Evolutionary conservation across 306 rosid species (phyloP).

Genomic region (Gynostemma pentaphyllum): DNA sequence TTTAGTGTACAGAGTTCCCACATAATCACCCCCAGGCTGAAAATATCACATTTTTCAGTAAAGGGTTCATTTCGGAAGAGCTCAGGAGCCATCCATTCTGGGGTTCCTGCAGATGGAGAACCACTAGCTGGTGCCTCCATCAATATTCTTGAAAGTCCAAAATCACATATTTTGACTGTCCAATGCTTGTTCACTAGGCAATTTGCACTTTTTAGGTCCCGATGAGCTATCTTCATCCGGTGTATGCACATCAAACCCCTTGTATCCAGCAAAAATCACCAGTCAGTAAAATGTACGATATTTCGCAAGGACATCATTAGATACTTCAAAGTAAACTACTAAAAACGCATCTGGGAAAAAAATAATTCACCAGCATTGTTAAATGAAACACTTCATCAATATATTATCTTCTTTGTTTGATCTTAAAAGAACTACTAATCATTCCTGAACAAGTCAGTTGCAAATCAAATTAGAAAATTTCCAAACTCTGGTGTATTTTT

Average conservation of each 20-base stretch:
- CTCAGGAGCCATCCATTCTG: conserved; percentile 99
- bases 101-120: conserved; percentile 88
- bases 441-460: background rate
- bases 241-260: conserved; percentile 99
- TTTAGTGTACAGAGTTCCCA: conserved; percentile 92
- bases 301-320: background rate
- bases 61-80: conserved; percentile 90
- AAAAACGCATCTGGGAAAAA: background rate
- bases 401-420: background rate
- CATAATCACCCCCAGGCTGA: conserved; percentile 88
- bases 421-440: background rate
- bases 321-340: background rate
- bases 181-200: conserved; percentile 94
- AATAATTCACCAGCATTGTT: background rate
- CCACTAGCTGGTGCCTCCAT: conserved; percentile 45
- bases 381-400: background rate
- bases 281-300: conserved; percentile 14
- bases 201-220: conserved; percentile 90
- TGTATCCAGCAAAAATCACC: conserved; percentile 16
- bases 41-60: conserved; percentile 91
- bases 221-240: conserved; percentile 93
- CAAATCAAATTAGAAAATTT: background rate
- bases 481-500: background rate
- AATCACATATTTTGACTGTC: conserved; percentile 93
- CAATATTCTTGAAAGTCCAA: conserved; percentile 89